A percentile compares a stretch with the other conserved stretches of the same genome.
Evolutionary conservation across 176 grass and related monocot species (phyloP).

Genomic region (Sorghum bicolor): DNA sequence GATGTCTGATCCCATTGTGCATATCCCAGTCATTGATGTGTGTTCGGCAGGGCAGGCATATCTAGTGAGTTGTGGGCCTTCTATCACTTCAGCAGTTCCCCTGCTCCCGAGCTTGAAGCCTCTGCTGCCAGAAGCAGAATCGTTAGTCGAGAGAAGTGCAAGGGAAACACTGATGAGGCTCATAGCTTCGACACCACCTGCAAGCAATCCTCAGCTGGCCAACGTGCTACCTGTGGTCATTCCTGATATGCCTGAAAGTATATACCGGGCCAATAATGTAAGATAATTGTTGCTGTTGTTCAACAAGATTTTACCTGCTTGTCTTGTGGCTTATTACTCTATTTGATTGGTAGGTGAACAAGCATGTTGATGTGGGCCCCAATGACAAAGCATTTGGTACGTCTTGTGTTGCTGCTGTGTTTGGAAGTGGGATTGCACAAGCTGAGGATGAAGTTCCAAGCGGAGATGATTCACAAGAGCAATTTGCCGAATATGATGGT

Average conservation of each 20-base stretch:
- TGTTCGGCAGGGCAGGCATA: conserved; percentile 85
- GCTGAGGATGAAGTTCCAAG: conserved; percentile 16
- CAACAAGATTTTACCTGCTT: background rate
- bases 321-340: conserved; percentile 5
- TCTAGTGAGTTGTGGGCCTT: conserved; percentile 77
- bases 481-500: conserved; percentile 8
- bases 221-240: conserved; percentile 49
- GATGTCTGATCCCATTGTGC: conserved; percentile 97
- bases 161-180: conserved; percentile 90
- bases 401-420: conserved; percentile 22
- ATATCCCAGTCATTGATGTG: conserved; percentile 84
- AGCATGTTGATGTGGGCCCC: background rate
- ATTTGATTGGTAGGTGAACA: conserved; percentile 34
- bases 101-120: conserved; percentile 61
- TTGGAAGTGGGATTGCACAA: conserved; percentile 36
- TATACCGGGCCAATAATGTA: conserved; percentile 37
- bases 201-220: conserved; percentile 39
- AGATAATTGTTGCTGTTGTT: conserved; percentile 6
- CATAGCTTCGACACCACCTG: conserved; percentile 56
- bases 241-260: conserved; percentile 34
- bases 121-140: conserved; percentile 66
- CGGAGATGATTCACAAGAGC: conserved; percentile 15
- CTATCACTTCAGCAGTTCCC: conserved; percentile 66
- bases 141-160: conserved; percentile 71
- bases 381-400: background rate